A percentile compares a stretch with the other conserved stretches of the same genome.
Evolutionary conservation across 768 basidiomycete species (phyloP).

Genomic region (Lactarius tabidus): DNA sequence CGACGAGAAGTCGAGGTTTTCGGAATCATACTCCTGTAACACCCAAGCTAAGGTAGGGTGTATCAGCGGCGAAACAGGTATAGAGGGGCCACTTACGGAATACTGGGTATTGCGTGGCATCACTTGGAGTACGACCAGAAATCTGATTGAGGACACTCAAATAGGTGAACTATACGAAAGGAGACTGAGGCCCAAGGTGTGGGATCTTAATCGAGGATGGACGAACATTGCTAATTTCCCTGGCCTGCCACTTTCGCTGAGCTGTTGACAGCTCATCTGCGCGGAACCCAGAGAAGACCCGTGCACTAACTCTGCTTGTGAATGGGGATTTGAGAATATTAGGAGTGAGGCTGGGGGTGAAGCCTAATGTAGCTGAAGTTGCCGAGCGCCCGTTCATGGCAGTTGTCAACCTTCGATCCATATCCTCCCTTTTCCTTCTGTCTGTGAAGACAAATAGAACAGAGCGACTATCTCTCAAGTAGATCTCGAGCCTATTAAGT

Average conservation of each 20-base stretch:
- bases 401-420: conserved; percentile 48
- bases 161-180: conserved; percentile 70
- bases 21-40: conserved; percentile 75
- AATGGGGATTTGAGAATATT: conserved; percentile 53
- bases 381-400: conserved; percentile 39
- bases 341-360: conserved; percentile 39
- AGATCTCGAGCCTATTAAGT: conserved; percentile 69
- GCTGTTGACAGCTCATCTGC: conserved; percentile 64
- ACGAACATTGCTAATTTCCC: conserved; percentile 88
- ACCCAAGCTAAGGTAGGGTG: conserved; percentile 67
- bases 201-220: neutral
- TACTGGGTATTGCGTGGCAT: conserved; percentile 92
- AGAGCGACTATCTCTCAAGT: conserved; percentile 89
- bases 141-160: conserved; percentile 86
- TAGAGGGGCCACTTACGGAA: conserved; percentile 54
- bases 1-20: conserved; percentile 59
- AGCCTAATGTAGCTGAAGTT: conserved; percentile 26
- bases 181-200: conserved; percentile 6
- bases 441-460: conserved; percentile 79
- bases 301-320: conserved; percentile 49
- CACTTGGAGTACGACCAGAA: conserved; percentile 89
- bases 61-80: neutral
- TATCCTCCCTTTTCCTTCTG: conserved; percentile 56
- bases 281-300: conserved; percentile 46
- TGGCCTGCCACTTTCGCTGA: conserved; percentile 79